These are phyloP conservation scores for Paspalum vaginatum DNA, from an alignment of 176 grass and related monocot species.

Conservation along the genomic window DNA sequence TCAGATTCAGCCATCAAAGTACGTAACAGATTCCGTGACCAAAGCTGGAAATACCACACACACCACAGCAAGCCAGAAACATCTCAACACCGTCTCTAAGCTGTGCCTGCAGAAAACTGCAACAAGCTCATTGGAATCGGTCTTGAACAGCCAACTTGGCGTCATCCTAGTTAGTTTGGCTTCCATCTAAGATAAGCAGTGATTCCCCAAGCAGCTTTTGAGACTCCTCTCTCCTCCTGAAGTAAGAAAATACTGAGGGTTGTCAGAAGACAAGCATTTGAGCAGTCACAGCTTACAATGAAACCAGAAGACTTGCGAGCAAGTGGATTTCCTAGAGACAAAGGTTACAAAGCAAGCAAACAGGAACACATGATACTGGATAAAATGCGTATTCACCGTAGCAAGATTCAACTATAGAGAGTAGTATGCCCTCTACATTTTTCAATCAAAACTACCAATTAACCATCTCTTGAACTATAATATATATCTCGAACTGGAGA, in stretches of 20 bases:
- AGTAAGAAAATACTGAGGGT: conserved; percentile 26
- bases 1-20: too few species aligned
- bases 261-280: conserved; percentile 25
- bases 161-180: conserved; percentile 26
- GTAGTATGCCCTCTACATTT: background rate
- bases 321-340: background rate
- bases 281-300: conserved; percentile 30
- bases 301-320: background rate
- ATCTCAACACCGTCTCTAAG: background rate
- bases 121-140: background rate
- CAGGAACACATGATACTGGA: background rate
- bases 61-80: background rate
- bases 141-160: background rate
- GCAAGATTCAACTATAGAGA: background rate
- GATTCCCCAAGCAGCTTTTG: conserved; percentile 80
- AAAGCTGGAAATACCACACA: conserved; percentile 9
- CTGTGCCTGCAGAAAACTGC: background rate
- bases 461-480: background rate
- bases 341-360: conserved; percentile 28
- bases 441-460: background rate
- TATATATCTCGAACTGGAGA: background rate
- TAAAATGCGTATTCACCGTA: conserved; percentile 7
- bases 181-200: conserved; percentile 66
- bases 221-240: conserved; percentile 90
- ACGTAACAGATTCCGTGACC: background rate